Conservation (phyloP, 345 rosid species). For the Eucalyptus camaldulensis region DNA sequence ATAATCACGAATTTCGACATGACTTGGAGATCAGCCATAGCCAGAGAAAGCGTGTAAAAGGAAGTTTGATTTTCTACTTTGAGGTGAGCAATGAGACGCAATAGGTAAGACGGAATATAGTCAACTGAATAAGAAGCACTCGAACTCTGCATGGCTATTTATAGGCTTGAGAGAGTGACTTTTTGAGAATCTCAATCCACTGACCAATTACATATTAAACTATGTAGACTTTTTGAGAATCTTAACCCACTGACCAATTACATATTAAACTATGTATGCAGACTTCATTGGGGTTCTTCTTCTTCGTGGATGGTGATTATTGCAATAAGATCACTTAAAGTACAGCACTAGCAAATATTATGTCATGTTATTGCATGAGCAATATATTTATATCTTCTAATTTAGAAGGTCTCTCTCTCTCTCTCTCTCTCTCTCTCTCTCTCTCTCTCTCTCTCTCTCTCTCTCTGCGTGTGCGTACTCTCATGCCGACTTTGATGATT, state of each 20-base stretch:
- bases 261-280: neutral
- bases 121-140: neutral
- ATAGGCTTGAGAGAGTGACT: neutral
- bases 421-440: neutral
- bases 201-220: neutral
- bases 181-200: neutral
- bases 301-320: neutral
- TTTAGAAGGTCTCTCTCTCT: neutral
- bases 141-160: neutral
- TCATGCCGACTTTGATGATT: neutral
- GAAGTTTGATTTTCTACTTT: neutral
- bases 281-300: neutral
- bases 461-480: neutral
- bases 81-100: neutral
- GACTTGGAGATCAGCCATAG: slow-evolving; percentile 5
- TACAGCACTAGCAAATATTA: neutral
- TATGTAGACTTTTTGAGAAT: neutral
- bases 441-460: neutral
- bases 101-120: neutral
- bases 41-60: neutral
- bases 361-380: neutral
- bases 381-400: neutral
- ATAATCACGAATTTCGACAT: neutral
- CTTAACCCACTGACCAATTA: neutral
- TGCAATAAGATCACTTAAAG: neutral